A percentile compares a stretch with the other conserved stretches of the same genome.
phyloP scores from a whole-genome alignment of 306 rosid species.

The Sicyos edulis region DNA sequence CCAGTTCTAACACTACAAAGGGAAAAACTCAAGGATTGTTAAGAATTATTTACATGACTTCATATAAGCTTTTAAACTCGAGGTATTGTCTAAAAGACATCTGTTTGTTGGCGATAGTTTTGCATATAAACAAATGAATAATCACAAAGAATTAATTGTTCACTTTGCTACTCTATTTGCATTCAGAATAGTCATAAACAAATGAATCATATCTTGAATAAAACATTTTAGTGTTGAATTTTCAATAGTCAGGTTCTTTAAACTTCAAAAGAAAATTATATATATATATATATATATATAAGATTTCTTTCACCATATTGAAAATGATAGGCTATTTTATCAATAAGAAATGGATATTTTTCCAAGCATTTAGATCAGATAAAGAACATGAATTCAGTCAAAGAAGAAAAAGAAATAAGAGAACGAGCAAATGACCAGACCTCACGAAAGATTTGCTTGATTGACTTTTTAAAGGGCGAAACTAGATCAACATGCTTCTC shows the following conservation, averaged over 20 bases:
- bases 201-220: not conserved
- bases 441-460: slow-evolving; percentile 80
- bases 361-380: not conserved
- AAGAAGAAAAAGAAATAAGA: not conserved
- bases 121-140: not conserved
- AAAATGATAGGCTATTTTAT: not conserved
- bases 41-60: not conserved
- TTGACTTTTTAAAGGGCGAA: slow-evolving; percentile 72
- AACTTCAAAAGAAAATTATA: not conserved
- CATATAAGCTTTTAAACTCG: not conserved
- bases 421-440: slow-evolving; percentile 31
- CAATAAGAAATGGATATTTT: not conserved
- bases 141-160: not conserved
- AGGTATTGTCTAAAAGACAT: not conserved
- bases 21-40: not conserved
- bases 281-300: no score
- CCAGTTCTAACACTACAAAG: not conserved
- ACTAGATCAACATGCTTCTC: slow-evolving; percentile 38
- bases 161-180: not conserved
- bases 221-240: not conserved
- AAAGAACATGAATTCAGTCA: not conserved
- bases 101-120: not conserved
- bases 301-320: no score
- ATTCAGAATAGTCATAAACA: not conserved
- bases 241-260: not conserved